Base-by-base conservation (phyloP, 2,329 filamentous ascomycete species). In the Gnomoniopsis smithogilvyi region DNA sequence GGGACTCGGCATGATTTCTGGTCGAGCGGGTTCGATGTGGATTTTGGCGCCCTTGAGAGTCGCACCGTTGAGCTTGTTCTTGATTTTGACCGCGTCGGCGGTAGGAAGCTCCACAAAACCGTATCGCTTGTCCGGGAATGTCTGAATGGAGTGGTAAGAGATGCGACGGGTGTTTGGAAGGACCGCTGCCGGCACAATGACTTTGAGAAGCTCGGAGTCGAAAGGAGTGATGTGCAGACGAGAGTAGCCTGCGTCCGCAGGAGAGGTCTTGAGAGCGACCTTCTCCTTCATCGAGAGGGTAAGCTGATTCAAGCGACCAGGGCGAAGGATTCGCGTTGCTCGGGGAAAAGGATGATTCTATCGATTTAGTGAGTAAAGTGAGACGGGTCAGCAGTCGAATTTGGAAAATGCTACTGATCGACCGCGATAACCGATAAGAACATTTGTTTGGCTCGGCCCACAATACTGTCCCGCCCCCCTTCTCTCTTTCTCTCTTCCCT, bases 171-270 rank as follows among this genome's bases (percentile, higher is more conserved):
- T 91, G 49, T 78, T 78, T 15, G 85, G 79, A 38, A 86, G 83
- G 15, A 91, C 70, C 1, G 88, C 82, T 1, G 87, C 79, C 22
- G 91, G 86, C 51, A 99, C 74, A 61, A 96, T 84, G 51, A 88
- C 79, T 58, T 84, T 81, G 58, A 95, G 79, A 19, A 98, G 83
- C 8, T 88, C 84, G 43, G 88, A 78, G 67, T 88, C 92, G 66
- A 99, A 83, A 51, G 95, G 95, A 17, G 91, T 89, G 67, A 99
- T 95, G 75, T 99, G 92, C 55, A 99, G 83, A 66, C 92, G 84
- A 38, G 75, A 78, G 67, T 76, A 79, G 30, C 36, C n/a, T 46
- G 56, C 21, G 43, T 38, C 56, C 38, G 48, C 19, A 21, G 41
- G 48, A n/a, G 33, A 17, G 33, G 36, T 51, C 2, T 51, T 38